Conservation (phyloP, 768 basidiomycete species). For the Amylocystis lapponica region DNA sequence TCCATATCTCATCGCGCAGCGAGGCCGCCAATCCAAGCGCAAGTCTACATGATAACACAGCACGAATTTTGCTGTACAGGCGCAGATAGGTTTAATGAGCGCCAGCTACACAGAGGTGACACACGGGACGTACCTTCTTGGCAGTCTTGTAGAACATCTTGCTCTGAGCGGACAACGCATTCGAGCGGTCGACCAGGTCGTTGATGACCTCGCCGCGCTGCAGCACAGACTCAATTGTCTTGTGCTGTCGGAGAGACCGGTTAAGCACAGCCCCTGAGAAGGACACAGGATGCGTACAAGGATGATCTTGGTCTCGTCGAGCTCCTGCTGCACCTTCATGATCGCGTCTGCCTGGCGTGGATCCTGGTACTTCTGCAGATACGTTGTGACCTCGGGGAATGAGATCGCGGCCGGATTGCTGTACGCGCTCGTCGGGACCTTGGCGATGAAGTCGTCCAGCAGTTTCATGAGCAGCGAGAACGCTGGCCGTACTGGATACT, state of each 20-base stretch:
- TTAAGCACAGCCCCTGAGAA: neutral
- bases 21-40: too few relatives aligned
- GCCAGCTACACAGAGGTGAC: neutral
- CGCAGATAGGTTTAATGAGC: neutral
- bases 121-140: constrained; percentile 71
- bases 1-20: too few relatives aligned
- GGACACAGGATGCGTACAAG: constrained; percentile 49
- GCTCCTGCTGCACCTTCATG: constrained; percentile 95
- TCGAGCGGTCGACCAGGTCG: constrained; percentile 90
- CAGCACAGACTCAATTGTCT: constrained; percentile 97
- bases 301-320: constrained; percentile 99
- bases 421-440: constrained; percentile 70
- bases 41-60: constrained; percentile 74
- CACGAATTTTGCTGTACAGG: constrained; percentile 84
- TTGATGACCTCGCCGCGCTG: constrained; percentile 96
- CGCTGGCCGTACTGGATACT: constrained; percentile 94
- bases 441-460: constrained; percentile 84
- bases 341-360: constrained; percentile 96
- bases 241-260: constrained; percentile 58
- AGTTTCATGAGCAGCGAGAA: constrained; percentile 93
- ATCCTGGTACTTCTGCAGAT: constrained; percentile 92
- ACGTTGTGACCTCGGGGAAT: constrained; percentile 71
- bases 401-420: constrained; percentile 60
- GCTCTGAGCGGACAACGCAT: constrained; percentile 80
- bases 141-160: constrained; percentile 99